Conservation (phyloP, 176 grass and related monocot species). For the Musa troglodytarum region DNA sequence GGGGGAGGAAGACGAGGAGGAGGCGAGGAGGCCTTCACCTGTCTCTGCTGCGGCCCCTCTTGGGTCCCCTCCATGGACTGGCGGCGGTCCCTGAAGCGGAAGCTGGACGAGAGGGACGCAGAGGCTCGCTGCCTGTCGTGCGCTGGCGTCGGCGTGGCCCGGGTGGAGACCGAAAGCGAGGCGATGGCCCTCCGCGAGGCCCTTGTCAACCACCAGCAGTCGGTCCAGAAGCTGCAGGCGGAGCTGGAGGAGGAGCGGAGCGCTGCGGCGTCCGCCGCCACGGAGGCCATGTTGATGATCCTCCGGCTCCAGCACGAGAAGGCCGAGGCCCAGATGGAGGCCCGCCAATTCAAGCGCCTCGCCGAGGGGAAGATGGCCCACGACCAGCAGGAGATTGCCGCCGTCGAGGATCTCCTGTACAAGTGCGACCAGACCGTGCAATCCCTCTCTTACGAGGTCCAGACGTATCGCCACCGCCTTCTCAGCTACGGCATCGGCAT, state of each 20-base stretch:
- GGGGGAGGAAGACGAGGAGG: background rate
- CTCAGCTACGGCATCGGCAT: conserved; percentile 21
- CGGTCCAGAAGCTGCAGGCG: conserved; percentile 23
- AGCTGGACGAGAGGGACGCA: conserved; percentile 1
- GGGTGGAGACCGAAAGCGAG: conserved; percentile 30
- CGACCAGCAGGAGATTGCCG: conserved; percentile 28
- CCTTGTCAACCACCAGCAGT: conserved; percentile 31
- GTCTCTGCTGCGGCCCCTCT: background rate
- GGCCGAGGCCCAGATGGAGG: conserved; percentile 66
- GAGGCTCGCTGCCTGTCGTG: background rate
- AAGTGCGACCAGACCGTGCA: conserved; percentile 24
- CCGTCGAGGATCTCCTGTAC: conserved; percentile 38
- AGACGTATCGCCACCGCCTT: conserved; percentile 49
- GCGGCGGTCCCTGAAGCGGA: conserved; percentile 6
- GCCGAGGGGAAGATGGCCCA: conserved; percentile 69
- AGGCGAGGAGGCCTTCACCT: background rate
- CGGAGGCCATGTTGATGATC: conserved; percentile 85
- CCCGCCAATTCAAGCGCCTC: conserved; percentile 51
- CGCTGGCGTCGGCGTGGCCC: background rate
- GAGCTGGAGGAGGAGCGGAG: conserved; percentile 76
- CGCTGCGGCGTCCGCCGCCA: conserved; percentile 46
- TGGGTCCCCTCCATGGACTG: background rate
- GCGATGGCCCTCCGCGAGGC: conserved; percentile 23
- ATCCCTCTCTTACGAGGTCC: conserved; percentile 31
- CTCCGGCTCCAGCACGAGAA: conserved; percentile 77